Base-by-base conservation (phyloP, 2,329 filamentous ascomycete species). In the Alternaria burnsii region DNA sequence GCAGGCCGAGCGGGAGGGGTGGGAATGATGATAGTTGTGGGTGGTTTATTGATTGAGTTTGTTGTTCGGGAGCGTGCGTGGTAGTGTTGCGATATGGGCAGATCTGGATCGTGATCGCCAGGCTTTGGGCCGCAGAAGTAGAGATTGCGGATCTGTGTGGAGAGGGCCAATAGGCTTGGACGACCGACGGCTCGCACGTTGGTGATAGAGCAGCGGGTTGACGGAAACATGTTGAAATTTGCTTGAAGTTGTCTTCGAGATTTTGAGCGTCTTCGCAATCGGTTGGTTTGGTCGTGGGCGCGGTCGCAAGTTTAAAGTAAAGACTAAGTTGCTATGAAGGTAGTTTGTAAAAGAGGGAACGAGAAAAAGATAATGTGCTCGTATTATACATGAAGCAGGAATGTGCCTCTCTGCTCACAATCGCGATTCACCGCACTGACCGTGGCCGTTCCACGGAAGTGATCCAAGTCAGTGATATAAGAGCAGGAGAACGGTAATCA, bases 81-180 rank as follows among this genome's bases (percentile, higher is more conserved):
- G 36, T 40, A 52, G 34, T 52, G 50, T 38, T 50, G 30, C 14
- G 46, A 38, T 16, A 43, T 32, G 26, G 51, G 51, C 12, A 52
- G 38, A 16, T 40, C 24, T 1, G 51, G 38, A 46, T 55, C 42
- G 32, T 48, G 32, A 32, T 55, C 54, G 18, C 36, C 44, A 16
- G 26, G 7, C 42, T 55, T 50, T 2, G 57, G 52, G 7, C 57
- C 44, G 38, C 57, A 59, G 46, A 55, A 59, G 46, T 50, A 41
- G 14, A 44, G 44, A 4, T 36, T 30, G 32, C 51, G 43, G 18
- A 32, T 52, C 46, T 59, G 51, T 18, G 34, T 38, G 48, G 53
- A 38, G 14, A 55, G 40, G 6, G 41, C n/a, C 24, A 38, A 40
- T 9, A 42, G 41, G 16, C 12, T 22, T 44, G 22, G 48, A 20